Evolutionary conservation across 2,329 filamentous ascomycete species (phyloP), one percentile per base, ranked within the genome.

Genomic region (Colletotrichum sp.): DNA sequence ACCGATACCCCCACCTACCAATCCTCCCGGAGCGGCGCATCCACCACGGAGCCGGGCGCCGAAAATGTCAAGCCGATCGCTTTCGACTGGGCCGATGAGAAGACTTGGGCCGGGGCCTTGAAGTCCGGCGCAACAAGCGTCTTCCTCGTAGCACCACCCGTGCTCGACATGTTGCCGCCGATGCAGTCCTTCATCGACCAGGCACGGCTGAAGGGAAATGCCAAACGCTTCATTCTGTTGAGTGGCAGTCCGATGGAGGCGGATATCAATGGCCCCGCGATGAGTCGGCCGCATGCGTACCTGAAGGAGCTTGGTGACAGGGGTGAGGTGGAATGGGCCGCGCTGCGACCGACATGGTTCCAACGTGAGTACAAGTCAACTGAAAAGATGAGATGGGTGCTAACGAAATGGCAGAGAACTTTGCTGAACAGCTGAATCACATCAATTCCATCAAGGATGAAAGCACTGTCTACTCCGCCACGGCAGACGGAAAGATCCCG

Each of bases 281-380:
- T 83, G 78, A 83, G 83, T 1, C 73, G 80, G 58, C 81, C 86
- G 27, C 83, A 84, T 66, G 76, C 79, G 36, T 85, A 86, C 69
- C 76, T 88, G 29, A 74, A 79, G 11, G 79, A 83, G 76, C 80
- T 85, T 3, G 83, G 82, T 15, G 76, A 78, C 18, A 59, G 70
- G 27, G 82, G 81, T 1, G 79, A 82, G 18, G 76, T 86, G 1
- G 84, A 85, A 66, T 88, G 83, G 81, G 81, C 82, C 7, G 82
- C 86, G 9, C 71, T 89, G 75, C 77, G 86, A 70, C 85, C 87
- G 6, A 86, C 83, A 18, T 89, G 86, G 85, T 89, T 89, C 70
- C 86, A 86, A 80, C 80, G 85, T 85, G 78, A 72, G 80, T 78
- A 31, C 59, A 13, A 16, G 59, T 21, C 33, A 21, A 2, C 15